These are phyloP conservation scores for Tulasnella sp. DNA, from an alignment of 768 basidiomycete genomes.

Conservation along the genomic window DNA sequence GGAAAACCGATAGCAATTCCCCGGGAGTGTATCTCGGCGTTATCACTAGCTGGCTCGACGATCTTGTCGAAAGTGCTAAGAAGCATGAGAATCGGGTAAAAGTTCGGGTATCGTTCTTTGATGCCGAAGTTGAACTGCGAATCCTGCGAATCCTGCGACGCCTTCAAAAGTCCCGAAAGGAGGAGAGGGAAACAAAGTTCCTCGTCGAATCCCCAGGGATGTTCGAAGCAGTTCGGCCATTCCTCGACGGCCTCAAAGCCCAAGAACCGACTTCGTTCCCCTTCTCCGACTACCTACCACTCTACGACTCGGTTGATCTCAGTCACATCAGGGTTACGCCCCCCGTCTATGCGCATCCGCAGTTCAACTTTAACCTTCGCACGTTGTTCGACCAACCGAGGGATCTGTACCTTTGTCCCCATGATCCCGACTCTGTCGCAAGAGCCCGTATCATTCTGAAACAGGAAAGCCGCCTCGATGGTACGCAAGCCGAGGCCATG, in stretches of 20 bases:
- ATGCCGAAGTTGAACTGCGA: conserved; percentile 57
- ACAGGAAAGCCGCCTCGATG: conserved; percentile 58
- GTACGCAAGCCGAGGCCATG: conserved; percentile 71
- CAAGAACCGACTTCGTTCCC: conserved; percentile 62
- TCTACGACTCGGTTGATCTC: conserved; percentile 41
- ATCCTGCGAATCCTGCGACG: conserved; percentile 41
- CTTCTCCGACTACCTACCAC: conserved; percentile 58
- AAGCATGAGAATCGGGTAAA: conserved; percentile 45
- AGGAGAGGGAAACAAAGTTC: conserved; percentile 38
- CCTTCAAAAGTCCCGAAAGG: conserved; percentile 9
- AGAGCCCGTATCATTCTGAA: conserved; percentile 53
- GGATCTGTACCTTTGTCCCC: conserved; percentile 46
- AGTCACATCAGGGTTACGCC: conserved; percentile 48
- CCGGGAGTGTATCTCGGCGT: conserved; percentile 57
- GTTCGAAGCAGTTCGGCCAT: conserved; percentile 69
- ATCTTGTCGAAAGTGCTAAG: conserved; percentile 54
- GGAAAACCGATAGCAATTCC: background rate
- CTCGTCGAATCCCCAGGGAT: conserved; percentile 66
- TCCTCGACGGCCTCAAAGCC: conserved; percentile 60
- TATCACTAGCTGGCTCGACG: conserved; percentile 49
- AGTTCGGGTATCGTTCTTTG: conserved; percentile 65
- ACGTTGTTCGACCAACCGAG: conserved; percentile 56
- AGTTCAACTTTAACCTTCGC: conserved; percentile 60
- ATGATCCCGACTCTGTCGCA: conserved; percentile 52
- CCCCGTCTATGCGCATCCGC: conserved; percentile 61